Evolutionary conservation across 768 basidiomycete genomes (phyloP), one percentile per base, ranked within the genome.

Genomic region (Mycena amicta): DNA sequence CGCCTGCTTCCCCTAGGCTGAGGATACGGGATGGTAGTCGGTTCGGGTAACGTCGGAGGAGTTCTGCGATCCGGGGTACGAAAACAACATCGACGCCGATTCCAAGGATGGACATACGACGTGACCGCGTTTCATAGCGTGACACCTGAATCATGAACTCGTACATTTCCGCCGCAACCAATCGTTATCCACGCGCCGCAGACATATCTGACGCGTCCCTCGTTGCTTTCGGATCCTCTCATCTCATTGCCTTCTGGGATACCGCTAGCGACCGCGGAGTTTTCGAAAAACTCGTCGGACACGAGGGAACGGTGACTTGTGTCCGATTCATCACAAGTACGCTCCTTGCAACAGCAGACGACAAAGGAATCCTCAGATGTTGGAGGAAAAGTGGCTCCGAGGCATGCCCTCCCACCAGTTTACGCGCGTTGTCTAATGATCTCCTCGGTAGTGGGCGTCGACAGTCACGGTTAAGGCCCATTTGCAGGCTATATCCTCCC

Each of bases 31-130:
- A 66, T 2, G 88, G 84, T 40, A 93, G 71, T 40, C 70, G 78
- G 29, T 67, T 59, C 11, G 79, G 61, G 3, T 77, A 76, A 20
- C 89, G 79, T 5, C 68, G 56, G 12, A 90, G 64, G 25, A 93
- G 66, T 22, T 80, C 68, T 22, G 71, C 67, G 62, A 95, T 81
- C 18, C 92, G 87, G 28, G 89, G 83, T 8, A 90, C 56, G 66
- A 87, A 81, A 27, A 92, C 78, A 47, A 94, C 70, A 69, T 94
- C 92, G 61, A 88, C 84, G 18, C 92, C 92, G 56, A 92, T 78
- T 28, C 92, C 92, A 56, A 90, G 73, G 63, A 93, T 80, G 62
- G 77, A 66, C 88, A 88, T 30, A 25, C n/a, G n/a, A n/a, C n/a
- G n/a, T n/a, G n/a, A n/a, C n/a, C n/a, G n/a, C n/a, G n/a, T n/a